These are phyloP conservation scores for Sorghum bicolor DNA, from an alignment of 176 grass and related monocot genomes.

Conservation along the genomic window Sorghum_bicolor_NCBIv3 NC_012878.2:56057001-56057500, in stretches of 20 bases:
- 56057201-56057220: not conserved
- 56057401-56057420: not conserved
- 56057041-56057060: constrained; percentile 19
- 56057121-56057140: not conserved
- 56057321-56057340: not conserved
- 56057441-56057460: constrained; percentile 9
- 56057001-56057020: constrained; percentile 10
- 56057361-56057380: not conserved
- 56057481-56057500: constrained; percentile 14
- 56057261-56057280: not conserved
- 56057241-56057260: not conserved
- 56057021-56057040: not conserved
- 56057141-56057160: constrained; percentile 16
- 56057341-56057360: not conserved
- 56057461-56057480: not conserved
- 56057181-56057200: constrained; percentile 4
- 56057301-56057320: not conserved
- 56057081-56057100: constrained; percentile 10
- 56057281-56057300: not conserved
- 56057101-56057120: not conserved
- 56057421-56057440: not conserved
- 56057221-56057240: not conserved
- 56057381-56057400: not conserved
- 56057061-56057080: not conserved
- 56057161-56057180: not conserved